These are phyloP conservation scores for Sophora flavescens DNA, from an alignment of 306 rosid genomes.

Conservation along the genomic window DNA sequence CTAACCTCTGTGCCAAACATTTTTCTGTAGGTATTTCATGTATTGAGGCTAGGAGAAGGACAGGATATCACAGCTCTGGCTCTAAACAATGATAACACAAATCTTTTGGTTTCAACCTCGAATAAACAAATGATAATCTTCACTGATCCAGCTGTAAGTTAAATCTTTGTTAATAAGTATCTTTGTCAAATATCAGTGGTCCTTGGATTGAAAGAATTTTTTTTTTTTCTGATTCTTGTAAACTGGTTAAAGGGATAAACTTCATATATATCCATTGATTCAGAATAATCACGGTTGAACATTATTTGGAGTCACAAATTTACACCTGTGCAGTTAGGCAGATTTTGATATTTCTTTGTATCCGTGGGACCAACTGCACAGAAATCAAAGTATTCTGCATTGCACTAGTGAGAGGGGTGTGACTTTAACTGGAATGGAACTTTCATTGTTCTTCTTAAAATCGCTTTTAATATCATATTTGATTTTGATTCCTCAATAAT, in stretches of 20 bases:
- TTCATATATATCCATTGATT: conserved; percentile 15
- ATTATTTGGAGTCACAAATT: conserved; percentile 18
- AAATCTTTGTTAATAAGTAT: conserved; percentile 17
- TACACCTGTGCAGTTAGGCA: conserved; percentile 4
- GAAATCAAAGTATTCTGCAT: conserved; percentile 8
- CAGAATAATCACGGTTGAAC: conserved; percentile 15
- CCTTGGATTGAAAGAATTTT: background rate
- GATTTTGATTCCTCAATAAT: conserved; percentile 8
- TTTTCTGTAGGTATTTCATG: conserved; percentile 77
- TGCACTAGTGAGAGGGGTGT: conserved; percentile 3
- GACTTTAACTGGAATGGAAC: conserved; percentile 7
- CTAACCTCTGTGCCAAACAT: conserved; percentile 23
- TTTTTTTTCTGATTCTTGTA: conserved; percentile 16
- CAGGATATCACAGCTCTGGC: conserved; percentile 90
- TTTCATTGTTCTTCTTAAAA: conserved; percentile 18
- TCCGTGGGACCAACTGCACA: conserved; percentile 9
- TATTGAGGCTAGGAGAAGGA: conserved; percentile 74
- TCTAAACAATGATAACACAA: conserved; percentile 83
- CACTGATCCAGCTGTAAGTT: conserved; percentile 95
- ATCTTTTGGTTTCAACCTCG: conserved; percentile 89
- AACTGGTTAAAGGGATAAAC: conserved; percentile 24
- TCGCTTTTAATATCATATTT: background rate
- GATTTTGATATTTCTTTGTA: conserved; percentile 23
- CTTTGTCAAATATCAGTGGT: conserved; percentile 17
- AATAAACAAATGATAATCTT: conserved; percentile 86